These are phyloP conservation scores for Metschnikowia picachoensis DNA, from an alignment of 805 yeast genomes.

Conservation along the genomic window DNA sequence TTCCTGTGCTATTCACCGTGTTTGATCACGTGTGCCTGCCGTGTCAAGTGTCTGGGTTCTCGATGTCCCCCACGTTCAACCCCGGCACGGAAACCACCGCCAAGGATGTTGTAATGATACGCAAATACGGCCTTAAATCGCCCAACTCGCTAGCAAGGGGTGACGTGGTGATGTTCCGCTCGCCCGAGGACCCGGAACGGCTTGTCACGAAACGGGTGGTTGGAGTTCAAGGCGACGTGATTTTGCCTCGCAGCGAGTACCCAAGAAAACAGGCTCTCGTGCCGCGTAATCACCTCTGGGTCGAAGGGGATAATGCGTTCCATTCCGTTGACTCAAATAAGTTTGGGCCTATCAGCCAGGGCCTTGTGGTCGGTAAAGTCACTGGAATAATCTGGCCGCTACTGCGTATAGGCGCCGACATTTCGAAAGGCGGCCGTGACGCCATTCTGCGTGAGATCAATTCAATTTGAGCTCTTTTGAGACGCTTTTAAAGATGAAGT, in stretches of 20 bases:
- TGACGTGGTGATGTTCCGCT: conserved; percentile 72
- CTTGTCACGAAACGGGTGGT: conserved; percentile 77
- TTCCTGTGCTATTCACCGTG: conserved; percentile 70
- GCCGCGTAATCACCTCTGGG: conserved; percentile 86
- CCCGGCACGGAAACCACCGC: conserved; percentile 48
- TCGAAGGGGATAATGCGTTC: conserved; percentile 82
- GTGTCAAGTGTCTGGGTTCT: conserved; percentile 70
- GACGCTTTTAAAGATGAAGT: neutral
- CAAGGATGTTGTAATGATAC: conserved; percentile 62
- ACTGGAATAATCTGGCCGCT: conserved; percentile 66
- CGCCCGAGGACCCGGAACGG: conserved; percentile 76
- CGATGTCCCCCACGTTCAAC: conserved; percentile 89
- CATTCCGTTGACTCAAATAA: conserved; percentile 82
- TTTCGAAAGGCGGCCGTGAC: conserved; percentile 14
- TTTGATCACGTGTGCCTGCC: conserved; percentile 70
- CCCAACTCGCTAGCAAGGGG: conserved; percentile 49
- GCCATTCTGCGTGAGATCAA: conserved; percentile 2
- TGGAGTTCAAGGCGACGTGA: conserved; percentile 68
- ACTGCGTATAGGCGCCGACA: conserved; percentile 27
- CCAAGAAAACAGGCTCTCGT: conserved; percentile 58
- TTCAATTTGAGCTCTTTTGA: neutral
- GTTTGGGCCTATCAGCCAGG: conserved; percentile 85
- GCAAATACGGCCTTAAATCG: conserved; percentile 55
- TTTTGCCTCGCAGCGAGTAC: conserved; percentile 59
- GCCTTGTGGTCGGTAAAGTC: conserved; percentile 76